Conservation (phyloP, 768 basidiomycete genomes). For the Gloeophyllum trabeum region DNA sequence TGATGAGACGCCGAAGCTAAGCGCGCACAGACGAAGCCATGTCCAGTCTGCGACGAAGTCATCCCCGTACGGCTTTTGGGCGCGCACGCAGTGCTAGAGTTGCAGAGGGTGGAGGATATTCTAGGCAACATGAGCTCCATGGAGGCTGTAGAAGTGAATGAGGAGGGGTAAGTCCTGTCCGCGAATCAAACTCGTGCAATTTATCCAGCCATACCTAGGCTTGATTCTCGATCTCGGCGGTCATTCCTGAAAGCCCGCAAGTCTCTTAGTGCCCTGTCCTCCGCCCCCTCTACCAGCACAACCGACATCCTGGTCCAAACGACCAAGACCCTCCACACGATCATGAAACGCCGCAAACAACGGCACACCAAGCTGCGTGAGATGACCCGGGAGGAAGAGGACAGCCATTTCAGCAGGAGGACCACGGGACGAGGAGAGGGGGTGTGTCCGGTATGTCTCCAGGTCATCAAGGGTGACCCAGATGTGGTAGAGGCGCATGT, state of each 20-base stretch:
- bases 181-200: slow-evolving; percentile 12
- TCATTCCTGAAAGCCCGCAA: slow-evolving; percentile 34
- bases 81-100: slow-evolving; percentile 54
- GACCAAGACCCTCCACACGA: slow-evolving; percentile 43
- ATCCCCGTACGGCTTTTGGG: slow-evolving; percentile 66
- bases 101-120: slow-evolving; percentile 58
- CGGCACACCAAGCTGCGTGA: slow-evolving; percentile 60
- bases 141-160: slow-evolving; percentile 40
- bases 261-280: slow-evolving; percentile 15
- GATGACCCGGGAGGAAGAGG: slow-evolving; percentile 49
- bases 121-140: slow-evolving; percentile 50
- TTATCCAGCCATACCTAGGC: slow-evolving; percentile 19
- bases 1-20: slow-evolving; percentile 30
- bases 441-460: slow-evolving; percentile 63
- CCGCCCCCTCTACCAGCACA: slow-evolving; percentile 6
- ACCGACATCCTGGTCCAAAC: slow-evolving; percentile 19
- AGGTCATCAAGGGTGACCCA: slow-evolving; percentile 46
- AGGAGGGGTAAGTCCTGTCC: slow-evolving; percentile 36
- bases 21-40: slow-evolving; percentile 63
- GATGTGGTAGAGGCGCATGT: slow-evolving; percentile 74
- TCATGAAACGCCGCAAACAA: slow-evolving; percentile 60
- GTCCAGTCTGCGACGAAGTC: slow-evolving; percentile 63
- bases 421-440: slow-evolving; percentile 21
- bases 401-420: slow-evolving; percentile 6
- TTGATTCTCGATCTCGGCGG: slow-evolving; percentile 23